Evolutionary conservation across 768 basidiomycete genomes (phyloP), one percentile per base, ranked within the genome.

Genomic region (Xanthoconium purpureum): DNA sequence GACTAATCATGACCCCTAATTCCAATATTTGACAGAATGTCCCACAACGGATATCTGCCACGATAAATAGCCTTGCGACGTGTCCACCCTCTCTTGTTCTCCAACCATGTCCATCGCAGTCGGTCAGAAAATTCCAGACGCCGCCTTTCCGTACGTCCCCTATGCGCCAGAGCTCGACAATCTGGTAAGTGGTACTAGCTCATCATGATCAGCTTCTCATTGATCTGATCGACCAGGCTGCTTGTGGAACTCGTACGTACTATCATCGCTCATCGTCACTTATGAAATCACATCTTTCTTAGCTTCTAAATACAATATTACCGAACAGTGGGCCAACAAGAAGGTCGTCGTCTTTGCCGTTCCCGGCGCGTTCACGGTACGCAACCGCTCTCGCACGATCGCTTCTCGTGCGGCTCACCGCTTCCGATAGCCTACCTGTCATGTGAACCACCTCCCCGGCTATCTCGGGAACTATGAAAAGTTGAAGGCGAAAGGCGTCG

Each of bases 361-460:
- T 35, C 90, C 89, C 17, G 90, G 90, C 45, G 88, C 89, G 15
- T 90, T 91, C 75, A 89, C 89, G 15, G 89, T 89, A 59, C 57
- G 84, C 57, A 47, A 12, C 32, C 6, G 45, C 54, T 52, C 45
- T 50, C 33, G 8, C 39, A 11, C 14, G 40, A 54, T 57, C 52
- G 15, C 37, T 4, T 8, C 18, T 28, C 20, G 5, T 40, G 13
- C 43, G 6, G 14, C 53, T 55, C 29, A 40, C 5, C 3, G 17
- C 20, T 1, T n/a, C 12, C 28, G n/a, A 39, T 38, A 75, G 72
- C 76, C 75, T 1, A 77, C 76, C 35, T 77, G 75, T 65, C 76
- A 78, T 55, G 61, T 69, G 58, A 70, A 73, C 66, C 76, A 79
- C 67, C 70, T 80, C 39, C 78, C 77, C 29, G 73, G 73, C 36